These are phyloP conservation scores for Gaeumannomyces tritici DNA, from an alignment of 2,329 filamentous ascomycete species.

Conservation along the genomic window DNA sequence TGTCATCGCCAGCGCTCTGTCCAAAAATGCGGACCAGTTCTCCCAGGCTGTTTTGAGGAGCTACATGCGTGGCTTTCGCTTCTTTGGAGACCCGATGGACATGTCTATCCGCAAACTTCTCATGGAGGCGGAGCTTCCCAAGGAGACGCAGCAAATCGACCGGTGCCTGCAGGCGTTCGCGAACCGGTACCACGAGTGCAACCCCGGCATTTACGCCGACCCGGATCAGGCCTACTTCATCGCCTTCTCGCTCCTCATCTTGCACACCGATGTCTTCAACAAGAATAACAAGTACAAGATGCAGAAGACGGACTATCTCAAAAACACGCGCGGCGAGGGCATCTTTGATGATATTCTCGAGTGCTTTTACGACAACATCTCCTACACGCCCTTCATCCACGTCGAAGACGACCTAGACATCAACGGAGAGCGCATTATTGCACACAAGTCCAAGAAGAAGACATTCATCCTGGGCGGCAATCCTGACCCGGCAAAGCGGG, in stretches of 20 bases:
- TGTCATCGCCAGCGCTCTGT: slow-evolving; percentile 74
- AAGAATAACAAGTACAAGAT: slow-evolving; percentile 99
- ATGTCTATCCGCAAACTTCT: slow-evolving; percentile 94
- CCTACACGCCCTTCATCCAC: slow-evolving; percentile 96
- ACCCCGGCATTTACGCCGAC: slow-evolving; percentile 85
- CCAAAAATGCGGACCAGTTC: slow-evolving; percentile 79
- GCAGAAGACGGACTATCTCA: slow-evolving; percentile 91
- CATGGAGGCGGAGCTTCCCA: slow-evolving; percentile 93
- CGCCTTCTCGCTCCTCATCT: slow-evolving; percentile 88
- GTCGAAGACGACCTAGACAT: slow-evolving; percentile 86
- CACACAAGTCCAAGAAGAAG: slow-evolving; percentile 62
- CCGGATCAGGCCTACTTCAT: slow-evolving; percentile 98
- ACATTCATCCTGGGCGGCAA: slow-evolving; percentile 57
- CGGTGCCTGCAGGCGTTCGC: slow-evolving; percentile 89
- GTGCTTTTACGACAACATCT: slow-evolving; percentile 98
- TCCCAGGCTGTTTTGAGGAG: slow-evolving; percentile 76
- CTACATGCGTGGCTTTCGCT: slow-evolving; percentile 90
- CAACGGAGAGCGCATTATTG: slow-evolving; percentile 62
- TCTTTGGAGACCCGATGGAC: slow-evolving; percentile 95
- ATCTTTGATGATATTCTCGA: slow-evolving; percentile 90
- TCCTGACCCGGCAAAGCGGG: slow-evolving; percentile 53
- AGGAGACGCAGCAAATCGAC: slow-evolving; percentile 97
- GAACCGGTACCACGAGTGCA: slow-evolving; percentile 95
- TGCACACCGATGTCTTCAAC: slow-evolving; percentile 99
- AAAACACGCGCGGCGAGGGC: slow-evolving; percentile 84